Evolutionary conservation across 257 asterid genomes (phyloP).

Genomic region (Gardenia jasminoides): DNA sequence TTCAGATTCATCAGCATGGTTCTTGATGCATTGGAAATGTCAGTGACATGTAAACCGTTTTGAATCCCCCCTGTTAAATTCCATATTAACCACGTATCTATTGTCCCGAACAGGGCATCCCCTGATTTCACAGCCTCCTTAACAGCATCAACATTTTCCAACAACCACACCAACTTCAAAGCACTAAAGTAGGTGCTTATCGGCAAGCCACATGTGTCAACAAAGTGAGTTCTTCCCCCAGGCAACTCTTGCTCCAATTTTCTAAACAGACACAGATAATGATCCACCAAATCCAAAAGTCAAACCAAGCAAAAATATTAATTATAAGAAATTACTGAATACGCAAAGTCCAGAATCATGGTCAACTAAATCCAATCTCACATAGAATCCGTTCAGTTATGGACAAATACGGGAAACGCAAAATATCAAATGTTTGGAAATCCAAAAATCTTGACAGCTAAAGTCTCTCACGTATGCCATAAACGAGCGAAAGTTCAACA

Average conservation of each 20-base stretch:
- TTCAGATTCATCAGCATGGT: slow-evolving; percentile 93
- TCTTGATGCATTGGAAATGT: slow-evolving; percentile 86
- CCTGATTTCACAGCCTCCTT: slow-evolving; percentile 61
- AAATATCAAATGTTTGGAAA: neutral
- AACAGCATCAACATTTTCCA: slow-evolving; percentile 69
- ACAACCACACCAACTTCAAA: slow-evolving; percentile 70
- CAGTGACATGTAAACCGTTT: slow-evolving; percentile 76
- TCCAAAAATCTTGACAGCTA: neutral
- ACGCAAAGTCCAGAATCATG: neutral
- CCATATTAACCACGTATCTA: slow-evolving; percentile 95
- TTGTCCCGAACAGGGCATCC: slow-evolving; percentile 88
- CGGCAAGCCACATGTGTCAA: slow-evolving; percentile 66
- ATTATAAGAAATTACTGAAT: neutral
- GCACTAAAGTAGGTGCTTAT: slow-evolving; percentile 97
- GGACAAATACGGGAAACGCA: neutral
- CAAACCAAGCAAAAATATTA: neutral
- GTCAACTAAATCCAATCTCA: neutral
- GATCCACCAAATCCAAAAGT: slow-evolving; percentile 13
- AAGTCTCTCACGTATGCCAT: neutral
- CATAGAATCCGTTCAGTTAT: too few relatives aligned
- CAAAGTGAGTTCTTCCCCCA: slow-evolving; percentile 88
- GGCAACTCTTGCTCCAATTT: slow-evolving; percentile 78
- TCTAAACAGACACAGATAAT: slow-evolving; percentile 33
- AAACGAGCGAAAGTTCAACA: neutral
- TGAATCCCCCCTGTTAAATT: slow-evolving; percentile 80